These are phyloP conservation scores for Didymosphaeria variabile DNA, from an alignment of 2,329 filamentous ascomycete genomes.

Conservation along the genomic window DNA sequence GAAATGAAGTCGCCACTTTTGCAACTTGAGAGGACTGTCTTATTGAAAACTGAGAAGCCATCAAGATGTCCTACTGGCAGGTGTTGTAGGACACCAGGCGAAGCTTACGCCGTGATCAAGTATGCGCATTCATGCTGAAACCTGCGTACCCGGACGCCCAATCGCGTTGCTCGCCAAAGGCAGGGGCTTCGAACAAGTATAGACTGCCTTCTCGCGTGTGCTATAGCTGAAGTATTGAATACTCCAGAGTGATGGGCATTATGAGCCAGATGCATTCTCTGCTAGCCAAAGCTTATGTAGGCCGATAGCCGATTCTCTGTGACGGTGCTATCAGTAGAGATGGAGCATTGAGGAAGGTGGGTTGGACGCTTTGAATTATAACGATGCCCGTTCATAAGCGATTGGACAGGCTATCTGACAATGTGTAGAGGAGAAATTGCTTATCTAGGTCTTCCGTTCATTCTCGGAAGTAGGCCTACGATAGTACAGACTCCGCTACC, in stretches of 20 bases:
- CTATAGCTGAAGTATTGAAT: too few relatives aligned
- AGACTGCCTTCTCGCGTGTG: not conserved
- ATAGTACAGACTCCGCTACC: not conserved
- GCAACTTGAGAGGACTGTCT: not conserved
- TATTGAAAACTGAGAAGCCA: not conserved
- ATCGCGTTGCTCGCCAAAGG: too few relatives aligned
- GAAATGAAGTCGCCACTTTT: not conserved
- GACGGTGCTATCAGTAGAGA: not conserved
- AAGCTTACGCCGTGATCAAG: not conserved
- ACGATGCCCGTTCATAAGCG: not conserved
- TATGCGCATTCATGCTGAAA: conserved; percentile 1
- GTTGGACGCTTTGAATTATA: not conserved
- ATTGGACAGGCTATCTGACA: not conserved
- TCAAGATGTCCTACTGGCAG: not conserved
- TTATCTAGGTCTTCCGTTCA: not conserved
- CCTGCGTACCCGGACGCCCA: not conserved
- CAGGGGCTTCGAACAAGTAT: not conserved
- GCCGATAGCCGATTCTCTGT: not conserved
- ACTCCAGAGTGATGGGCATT: too few relatives aligned
- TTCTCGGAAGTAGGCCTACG: not conserved
- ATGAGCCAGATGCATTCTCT: not conserved
- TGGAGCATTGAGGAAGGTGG: not conserved
- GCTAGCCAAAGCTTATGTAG: too few relatives aligned
- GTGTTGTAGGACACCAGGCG: not conserved
- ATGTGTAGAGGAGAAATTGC: not conserved